Evolutionary conservation across 108 stramenopile genomes (phyloP), one percentile per base, ranked within the genome.

Genomic region (Conticribra weissflogii): DNA sequence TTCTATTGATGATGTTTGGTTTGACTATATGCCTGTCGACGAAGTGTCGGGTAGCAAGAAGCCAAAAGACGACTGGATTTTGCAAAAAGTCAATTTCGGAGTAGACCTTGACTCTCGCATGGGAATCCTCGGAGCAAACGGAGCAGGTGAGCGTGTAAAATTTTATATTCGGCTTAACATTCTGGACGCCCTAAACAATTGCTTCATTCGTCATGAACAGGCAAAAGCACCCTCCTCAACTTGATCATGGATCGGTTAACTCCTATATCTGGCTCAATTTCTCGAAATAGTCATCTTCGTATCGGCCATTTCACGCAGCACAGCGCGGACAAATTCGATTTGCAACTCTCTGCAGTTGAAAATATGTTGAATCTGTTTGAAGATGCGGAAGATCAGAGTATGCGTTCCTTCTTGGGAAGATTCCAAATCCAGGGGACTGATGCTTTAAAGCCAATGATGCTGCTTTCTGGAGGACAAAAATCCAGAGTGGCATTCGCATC

Each of bases 241-340:
- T 70, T 97, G 16, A 94, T 99, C 67, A 88, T 96, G 84, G 95
- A 90, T 63, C 82, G 94, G 64, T 66, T 98, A 17, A 75, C 65
- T 5, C 93, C 97, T 2, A 54, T 78, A 18, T 68, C 71, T 28
- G 98, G 98, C 25, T 71, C 89, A 22, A 86, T 97, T 28, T 85
- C 87, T 27, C 84, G 95, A 12, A 94, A 99, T 74, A 74, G 87
- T 17, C 84, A 96, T 28, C 70, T 98, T 19, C 86, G 94, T 18
- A 89, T 98, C 59, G 98, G 92, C 3, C 86, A 95, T 59, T 98
- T 99, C 69, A 97, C 96, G 23, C 98, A 99, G 83, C 98, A 99
- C 81, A 90, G 91, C 63, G 88, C 91, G 12, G 97, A 97, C 59
- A 93, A 92, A 58, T 95, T 99, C 68, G 86, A 98, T 64, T 60